Base-by-base conservation (phyloP, 1,284 basidiomycete species). In the Cutaneotrichosporon dermatis region DNA sequence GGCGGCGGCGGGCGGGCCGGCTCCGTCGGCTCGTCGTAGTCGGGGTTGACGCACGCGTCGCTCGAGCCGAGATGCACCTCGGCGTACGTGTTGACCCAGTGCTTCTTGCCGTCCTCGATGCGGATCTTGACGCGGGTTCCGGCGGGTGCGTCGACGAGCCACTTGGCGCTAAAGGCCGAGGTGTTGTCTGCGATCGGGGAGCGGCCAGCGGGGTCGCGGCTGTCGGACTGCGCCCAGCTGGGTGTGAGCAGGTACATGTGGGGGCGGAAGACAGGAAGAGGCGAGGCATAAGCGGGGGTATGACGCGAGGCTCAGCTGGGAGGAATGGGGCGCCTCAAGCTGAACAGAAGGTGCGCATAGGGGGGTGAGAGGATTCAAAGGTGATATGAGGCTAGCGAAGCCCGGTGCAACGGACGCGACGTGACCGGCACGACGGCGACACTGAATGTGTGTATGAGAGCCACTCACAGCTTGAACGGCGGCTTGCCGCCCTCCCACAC, bases 191-290 rank as follows among this genome's bases (percentile, higher is more conserved):
- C 40, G 39, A 52, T 52, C 3, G 51, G 39, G 25, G 51, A 52
- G 51, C 41, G 12, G 51, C 40, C 51, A 8, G 39, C 51, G 25
- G 51, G 51, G 10, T 34, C 25, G 39, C 51, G 51, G 16, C 16
- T 34, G 51, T 52, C 51, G 15, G 39, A 40, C 40, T 52, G 51
- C 12, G 51, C 51, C 51, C 51, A 52, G 15, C 51, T 52, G 51
- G 25, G 39, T 12, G 39, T 40, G 9, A 40, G 39, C 39, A 12
- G 12, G 9, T 8, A 40, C 39, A 40, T 8, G 39, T 8, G 39
- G 12, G 39, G 12, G 39, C 39, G 39, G 25, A 25, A 25, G 25
- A 25, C 25, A 25, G 25, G 25, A 25, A 25, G 25, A 25, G 25
- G 25, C 25, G 25, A 25, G 25, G 25, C 25, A 25, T 25, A 25